These are phyloP conservation scores for Candida pseudoviswanathii DNA, from an alignment of 1,139 yeast genomes.

Conservation along the genomic window DNA sequence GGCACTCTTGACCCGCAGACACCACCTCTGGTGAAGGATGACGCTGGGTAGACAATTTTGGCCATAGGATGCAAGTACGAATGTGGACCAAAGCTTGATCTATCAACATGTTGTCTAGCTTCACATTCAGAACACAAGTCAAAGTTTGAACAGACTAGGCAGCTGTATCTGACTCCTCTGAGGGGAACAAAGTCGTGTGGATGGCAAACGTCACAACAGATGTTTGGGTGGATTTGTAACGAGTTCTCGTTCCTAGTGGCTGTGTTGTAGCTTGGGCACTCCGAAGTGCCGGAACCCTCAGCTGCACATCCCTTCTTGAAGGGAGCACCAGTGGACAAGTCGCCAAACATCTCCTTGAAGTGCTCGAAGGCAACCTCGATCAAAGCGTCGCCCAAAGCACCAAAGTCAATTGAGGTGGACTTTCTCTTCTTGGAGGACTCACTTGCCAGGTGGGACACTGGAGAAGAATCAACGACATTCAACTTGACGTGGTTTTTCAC, in stretches of 20 bases:
- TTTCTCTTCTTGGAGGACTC: conserved; percentile 13
- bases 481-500: conserved; percentile 44
- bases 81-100: conserved; percentile 24
- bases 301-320: conserved; percentile 6
- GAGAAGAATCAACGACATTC: conserved; percentile 24
- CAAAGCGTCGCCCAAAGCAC: conserved; percentile 26
- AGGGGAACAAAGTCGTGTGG: conserved; percentile 35
- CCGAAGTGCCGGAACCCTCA: conserved; percentile 4
- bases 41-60: conserved; percentile 27
- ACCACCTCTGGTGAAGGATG: conserved; percentile 8
- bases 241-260: not conserved
- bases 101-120: conserved; percentile 18
- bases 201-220: conserved; percentile 47
- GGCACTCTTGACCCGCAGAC: not conserved
- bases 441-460: not conserved
- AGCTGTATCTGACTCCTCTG: conserved; percentile 53
- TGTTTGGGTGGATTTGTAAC: conserved; percentile 21
- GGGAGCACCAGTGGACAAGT: conserved; percentile 12
- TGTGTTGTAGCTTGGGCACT: not conserved
- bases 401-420: conserved; percentile 20
- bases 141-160: conserved; percentile 56
- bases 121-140: conserved; percentile 61
- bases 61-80: conserved; percentile 34
- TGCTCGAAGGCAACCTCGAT: conserved; percentile 28
- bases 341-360: conserved; percentile 22